A percentile compares a stretch with the other conserved stretches of the same genome.
phyloP scores from a whole-genome alignment of 1,284 basidiomycete genomes.

The Cryptococcus neoformans region DNA sequence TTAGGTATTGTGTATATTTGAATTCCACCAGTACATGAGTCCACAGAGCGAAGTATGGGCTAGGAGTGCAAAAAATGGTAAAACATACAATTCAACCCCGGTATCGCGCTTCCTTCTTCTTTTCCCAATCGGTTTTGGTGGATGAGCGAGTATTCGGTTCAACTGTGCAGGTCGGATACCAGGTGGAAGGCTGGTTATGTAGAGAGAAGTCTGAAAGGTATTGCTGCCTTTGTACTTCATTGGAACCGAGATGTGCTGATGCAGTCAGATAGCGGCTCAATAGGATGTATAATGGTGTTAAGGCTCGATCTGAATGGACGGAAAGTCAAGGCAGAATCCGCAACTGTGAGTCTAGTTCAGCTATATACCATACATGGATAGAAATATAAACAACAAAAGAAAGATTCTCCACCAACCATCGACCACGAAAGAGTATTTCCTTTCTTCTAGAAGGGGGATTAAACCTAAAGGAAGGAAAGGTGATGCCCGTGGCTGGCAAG shows the following conservation, averaged over 20 bases:
- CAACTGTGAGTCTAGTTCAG: neutral
- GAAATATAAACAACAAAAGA: too few species aligned
- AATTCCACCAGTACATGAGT: slow-evolving; percentile 1
- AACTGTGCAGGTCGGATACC: slow-evolving; percentile 5
- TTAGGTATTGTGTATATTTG: slow-evolving; percentile 13
- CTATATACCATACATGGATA: too few species aligned
- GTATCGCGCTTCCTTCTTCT: slow-evolving; percentile 1
- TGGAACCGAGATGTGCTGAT: too few species aligned
- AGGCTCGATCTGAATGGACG: neutral
- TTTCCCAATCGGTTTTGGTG: neutral
- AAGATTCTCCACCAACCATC: too few species aligned
- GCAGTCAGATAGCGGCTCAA: neutral
- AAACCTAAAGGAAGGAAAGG: too few species aligned
- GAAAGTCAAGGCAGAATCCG: neutral
- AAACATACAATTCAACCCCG: slow-evolving; percentile 10
- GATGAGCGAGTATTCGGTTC: slow-evolving; percentile 11
- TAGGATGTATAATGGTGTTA: neutral
- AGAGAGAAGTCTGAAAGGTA: slow-evolving; percentile 9
- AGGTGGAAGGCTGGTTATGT: slow-evolving; percentile 11
- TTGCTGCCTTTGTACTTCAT: neutral
- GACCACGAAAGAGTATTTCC: too few species aligned
- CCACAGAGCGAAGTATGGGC: neutral
- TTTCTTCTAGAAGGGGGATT: too few species aligned
- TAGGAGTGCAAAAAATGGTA: too few species aligned
- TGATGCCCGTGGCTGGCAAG: too few species aligned